Base-by-base conservation (phyloP, 345 rosid species). In the Limnanthes douglasii region DNA sequence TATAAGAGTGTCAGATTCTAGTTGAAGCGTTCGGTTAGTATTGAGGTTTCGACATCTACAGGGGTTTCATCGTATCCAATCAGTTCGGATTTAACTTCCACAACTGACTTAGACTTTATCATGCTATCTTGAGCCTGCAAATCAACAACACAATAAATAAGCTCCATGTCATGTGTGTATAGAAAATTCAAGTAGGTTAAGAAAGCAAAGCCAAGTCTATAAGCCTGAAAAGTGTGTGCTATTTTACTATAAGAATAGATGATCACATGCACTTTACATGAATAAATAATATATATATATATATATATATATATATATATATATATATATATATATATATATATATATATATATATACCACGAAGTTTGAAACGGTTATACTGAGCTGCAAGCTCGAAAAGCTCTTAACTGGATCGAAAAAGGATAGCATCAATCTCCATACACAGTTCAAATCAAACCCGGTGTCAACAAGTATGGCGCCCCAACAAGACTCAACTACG, bases 51-150 rank as follows among this genome's bases (percentile, higher is more conserved):
- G n/a, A 80, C 64, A 50, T 78, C 62, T 36, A 71, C 22, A 2
- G 83, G 78, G 11, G 45, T 68, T 69, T 82, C 97, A 58, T 75
- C 60, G 38, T 54, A 86, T 54, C 97, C 97, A 43, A 86, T 69
- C 64, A 86, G 58, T 60, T 51, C 61, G 46, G 94, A 66, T 48
- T 82, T 76, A 64, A 70, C 41, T 48, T 64, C 61, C 63, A 71
- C 71, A 50, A 86, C 48, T 19, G 72, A 45, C 49, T 62, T 69
- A 28, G 65, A 43, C 55, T 60, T 61, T 7, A 42, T 60, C 12
- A 45, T 39, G 59, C 46, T 64, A 37, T 75, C 93, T 47, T 20
- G 73, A 51, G 37, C 77, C 97, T 86, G 68, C 46, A 50, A 2
- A 69, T 45, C 43, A 6, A 52, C 48, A 28, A 30, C 18, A 48